Base-by-base conservation (phyloP, 2,329 filamentous ascomycete species). In the Rutstroemia sydowiana region DNA sequence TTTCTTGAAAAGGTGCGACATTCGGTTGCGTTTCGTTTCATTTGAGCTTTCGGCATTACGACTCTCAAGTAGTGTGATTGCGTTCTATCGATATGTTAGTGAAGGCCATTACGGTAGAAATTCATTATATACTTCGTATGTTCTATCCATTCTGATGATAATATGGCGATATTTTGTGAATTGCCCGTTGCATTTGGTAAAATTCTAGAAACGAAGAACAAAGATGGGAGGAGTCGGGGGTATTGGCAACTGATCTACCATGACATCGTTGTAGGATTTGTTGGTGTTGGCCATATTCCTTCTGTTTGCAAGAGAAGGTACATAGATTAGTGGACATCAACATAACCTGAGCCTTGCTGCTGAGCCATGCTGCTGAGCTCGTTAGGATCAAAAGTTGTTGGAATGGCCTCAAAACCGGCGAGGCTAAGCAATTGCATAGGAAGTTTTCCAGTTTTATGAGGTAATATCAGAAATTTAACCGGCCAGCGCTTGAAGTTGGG, bases 51-150 rank as follows among this genome's bases (percentile, higher is more conserved):
- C 37, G 26, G 31, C 23, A n/a, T 49, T 26, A 7, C 47, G 28
- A 34, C 37, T 43, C 9, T 49, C 47, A 5, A 49, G 30, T 21
- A 49, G 39, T 36, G 30, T 14, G 8, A 36, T 6, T n/a, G 47
- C 47, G 2, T 49, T 49, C 47, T 49, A 3, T 9, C 14, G 4
- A 2, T 5, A 26, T 2, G 11, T 44, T 49, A 49, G 39, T 7
- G n/a, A 1, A 28, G 18, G 1, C 5, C 13, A 5, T n/a, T 1
- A 14, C 3, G 28, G 6, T n/a, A 1, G 2, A 5, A 10, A 14
- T 0, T 14, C 18, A 28, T 3, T 28, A 34, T 26, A 5, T 32
- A 49, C 47, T 20, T 30, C 13, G 11, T 49, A 49, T 2, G 39
- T 34, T 49, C 21, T 40, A 28, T 49, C 47, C 47, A 49, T 49